Conservation (phyloP, 805 yeast genomes). For the Wickerhamiella sorbophila region DNA sequence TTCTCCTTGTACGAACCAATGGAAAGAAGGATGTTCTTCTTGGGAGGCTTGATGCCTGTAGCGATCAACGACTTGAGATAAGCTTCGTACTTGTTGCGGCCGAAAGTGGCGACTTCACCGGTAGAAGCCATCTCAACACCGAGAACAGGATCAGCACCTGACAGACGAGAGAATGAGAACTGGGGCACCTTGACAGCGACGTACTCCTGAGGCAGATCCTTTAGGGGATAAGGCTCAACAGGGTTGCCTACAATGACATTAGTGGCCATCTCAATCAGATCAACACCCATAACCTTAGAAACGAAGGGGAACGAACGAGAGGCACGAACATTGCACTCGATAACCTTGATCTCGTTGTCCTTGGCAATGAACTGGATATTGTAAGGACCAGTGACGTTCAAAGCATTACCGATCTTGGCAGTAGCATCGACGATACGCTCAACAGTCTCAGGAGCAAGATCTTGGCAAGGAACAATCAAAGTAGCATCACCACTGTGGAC, state of each 20-base stretch:
- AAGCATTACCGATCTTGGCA: slow-evolving; percentile 88
- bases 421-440: slow-evolving; percentile 86
- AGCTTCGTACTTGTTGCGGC: slow-evolving; percentile 92
- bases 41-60: slow-evolving; percentile 89
- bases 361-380: slow-evolving; percentile 95
- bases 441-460: slow-evolving; percentile 81
- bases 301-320: slow-evolving; percentile 99
- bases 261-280: slow-evolving; percentile 93
- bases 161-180: slow-evolving; percentile 88
- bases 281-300: slow-evolving; percentile 92
- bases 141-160: slow-evolving; percentile 95
- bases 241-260: slow-evolving; percentile 86
- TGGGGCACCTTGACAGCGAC: slow-evolving; percentile 96
- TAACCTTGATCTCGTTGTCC: slow-evolving; percentile 90
- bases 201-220: slow-evolving; percentile 79
- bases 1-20: slow-evolving; percentile 96
- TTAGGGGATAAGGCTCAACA: slow-evolving; percentile 77
- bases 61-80: slow-evolving; percentile 88
- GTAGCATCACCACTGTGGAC: slow-evolving; percentile 99
- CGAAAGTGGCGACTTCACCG: slow-evolving; percentile 97
- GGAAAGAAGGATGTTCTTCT: slow-evolving; percentile 84
- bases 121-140: slow-evolving; percentile 99
- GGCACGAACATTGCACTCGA: slow-evolving; percentile 97
- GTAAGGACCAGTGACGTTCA: slow-evolving; percentile 93
- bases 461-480: slow-evolving; percentile 92